phyloP scores from a whole-genome alignment of 148 eudicot species.

The Selenicereus undatus region DNA sequence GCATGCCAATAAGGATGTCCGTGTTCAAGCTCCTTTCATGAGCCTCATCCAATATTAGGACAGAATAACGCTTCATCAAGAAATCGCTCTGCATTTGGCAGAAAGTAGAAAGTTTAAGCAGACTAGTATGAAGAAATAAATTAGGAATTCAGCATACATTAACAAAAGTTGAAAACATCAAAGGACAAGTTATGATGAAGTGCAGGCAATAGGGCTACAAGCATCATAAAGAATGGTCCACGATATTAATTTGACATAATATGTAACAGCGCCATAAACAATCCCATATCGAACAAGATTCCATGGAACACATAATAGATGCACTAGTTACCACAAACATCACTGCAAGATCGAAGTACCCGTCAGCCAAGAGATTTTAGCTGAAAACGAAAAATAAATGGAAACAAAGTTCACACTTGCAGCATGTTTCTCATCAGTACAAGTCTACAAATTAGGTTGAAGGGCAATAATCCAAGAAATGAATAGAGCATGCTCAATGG shows the following conservation, averaged over 20 bases:
- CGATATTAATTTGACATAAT: background rate
- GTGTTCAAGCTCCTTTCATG: conserved; percentile 97
- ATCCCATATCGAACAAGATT: background rate
- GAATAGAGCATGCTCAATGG: background rate
- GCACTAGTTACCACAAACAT: background rate
- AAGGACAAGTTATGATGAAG: background rate
- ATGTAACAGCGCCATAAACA: background rate
- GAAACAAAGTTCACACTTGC: background rate
- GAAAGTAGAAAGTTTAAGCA: conserved; percentile 3
- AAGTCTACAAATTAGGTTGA: background rate
- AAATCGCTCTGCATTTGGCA: conserved; percentile 62
- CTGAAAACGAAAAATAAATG: background rate
- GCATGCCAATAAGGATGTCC: conserved; percentile 95
- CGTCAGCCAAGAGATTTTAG: background rate
- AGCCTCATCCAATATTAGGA: conserved; percentile 91
- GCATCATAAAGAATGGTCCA: background rate
- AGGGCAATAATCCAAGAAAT: background rate
- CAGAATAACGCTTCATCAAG: conserved; percentile 67
- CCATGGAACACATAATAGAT: background rate
- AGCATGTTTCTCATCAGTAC: background rate
- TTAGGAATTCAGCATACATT: background rate
- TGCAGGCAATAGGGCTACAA: too few species aligned
- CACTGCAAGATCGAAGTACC: background rate
- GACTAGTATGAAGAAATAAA: background rate
- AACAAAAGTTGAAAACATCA: conserved; percentile 6